Conservation (phyloP, 192 early-diverging fungal species). For the Backusella psychrophila region DNA sequence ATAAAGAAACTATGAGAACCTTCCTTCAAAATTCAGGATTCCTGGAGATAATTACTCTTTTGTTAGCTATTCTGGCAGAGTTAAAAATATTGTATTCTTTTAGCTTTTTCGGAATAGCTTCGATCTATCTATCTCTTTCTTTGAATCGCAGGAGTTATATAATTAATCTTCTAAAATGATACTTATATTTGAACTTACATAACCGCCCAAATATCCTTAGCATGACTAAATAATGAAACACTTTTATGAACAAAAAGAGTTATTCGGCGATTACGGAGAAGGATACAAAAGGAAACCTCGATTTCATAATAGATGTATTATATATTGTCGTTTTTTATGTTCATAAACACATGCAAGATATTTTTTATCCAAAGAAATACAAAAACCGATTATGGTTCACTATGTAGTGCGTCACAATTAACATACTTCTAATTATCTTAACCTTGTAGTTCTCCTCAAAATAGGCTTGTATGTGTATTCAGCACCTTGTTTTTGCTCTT, state of each 20-base stretch:
- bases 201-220: not conserved
- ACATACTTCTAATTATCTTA: not conserved
- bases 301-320: not conserved
- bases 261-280: not conserved
- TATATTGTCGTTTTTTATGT: not conserved
- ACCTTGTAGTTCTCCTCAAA: not conserved
- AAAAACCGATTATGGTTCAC: not conserved
- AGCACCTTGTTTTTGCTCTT: not conserved
- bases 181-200: not conserved
- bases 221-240: not conserved
- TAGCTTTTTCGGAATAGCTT: not conserved
- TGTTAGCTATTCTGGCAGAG: not conserved
- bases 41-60: not conserved
- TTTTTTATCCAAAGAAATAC: not conserved
- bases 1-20: not conserved
- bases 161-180: not conserved
- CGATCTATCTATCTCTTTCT: not conserved
- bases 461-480: too few relatives aligned
- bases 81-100: not conserved
- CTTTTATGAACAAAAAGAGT: not conserved
- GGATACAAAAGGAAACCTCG: not conserved
- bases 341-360: not conserved
- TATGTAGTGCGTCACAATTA: not conserved
- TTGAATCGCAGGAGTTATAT: not conserved
- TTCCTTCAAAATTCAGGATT: not conserved